phyloP scores from a whole-genome alignment of 768 basidiomycete species.

The Kwoniella newhampshirensis region DNA sequence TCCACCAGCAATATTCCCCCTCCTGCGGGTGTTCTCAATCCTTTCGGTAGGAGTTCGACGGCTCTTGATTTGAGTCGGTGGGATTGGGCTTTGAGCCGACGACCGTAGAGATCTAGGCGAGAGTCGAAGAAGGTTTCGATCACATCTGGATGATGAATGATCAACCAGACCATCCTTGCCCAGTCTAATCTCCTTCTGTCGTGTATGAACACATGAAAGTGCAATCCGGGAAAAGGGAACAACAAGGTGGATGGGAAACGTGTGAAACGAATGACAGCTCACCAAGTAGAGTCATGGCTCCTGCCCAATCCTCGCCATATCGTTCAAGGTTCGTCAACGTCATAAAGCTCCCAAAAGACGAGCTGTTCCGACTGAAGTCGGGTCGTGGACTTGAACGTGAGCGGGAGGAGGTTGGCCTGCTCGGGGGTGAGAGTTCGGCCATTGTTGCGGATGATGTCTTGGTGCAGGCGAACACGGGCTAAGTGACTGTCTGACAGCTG shows the following conservation, averaged over 20 bases:
- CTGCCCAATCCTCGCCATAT: conserved; percentile 61
- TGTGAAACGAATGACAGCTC: conserved; percentile 36
- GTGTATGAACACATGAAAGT: no score
- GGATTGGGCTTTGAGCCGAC: conserved; percentile 80
- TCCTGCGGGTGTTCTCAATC: conserved; percentile 44
- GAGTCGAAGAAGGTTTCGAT: conserved; percentile 92
- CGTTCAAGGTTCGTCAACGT: conserved; percentile 31
- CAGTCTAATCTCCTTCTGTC: no score
- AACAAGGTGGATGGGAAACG: background rate
- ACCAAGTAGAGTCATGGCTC: conserved; percentile 85
- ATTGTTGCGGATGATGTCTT: no score
- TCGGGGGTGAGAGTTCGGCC: background rate
- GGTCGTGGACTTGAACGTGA: conserved; percentile 7
- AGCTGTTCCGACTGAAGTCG: conserved; percentile 18
- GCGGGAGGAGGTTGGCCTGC: background rate
- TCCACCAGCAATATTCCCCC: conserved; percentile 34
- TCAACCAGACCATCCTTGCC: no score
- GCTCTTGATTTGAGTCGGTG: conserved; percentile 78
- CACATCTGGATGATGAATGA: conserved; percentile 63
- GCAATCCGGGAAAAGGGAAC: no score
- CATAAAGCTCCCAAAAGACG: conserved; percentile 25
- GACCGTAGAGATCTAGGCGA: conserved; percentile 61
- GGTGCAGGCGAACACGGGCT: background rate
- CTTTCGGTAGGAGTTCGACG: conserved; percentile 71
- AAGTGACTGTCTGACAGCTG: background rate